Evolutionary conservation across 371 early-diverging fungal species (phyloP).

Genomic region (Actinomucor elegans): DNA sequence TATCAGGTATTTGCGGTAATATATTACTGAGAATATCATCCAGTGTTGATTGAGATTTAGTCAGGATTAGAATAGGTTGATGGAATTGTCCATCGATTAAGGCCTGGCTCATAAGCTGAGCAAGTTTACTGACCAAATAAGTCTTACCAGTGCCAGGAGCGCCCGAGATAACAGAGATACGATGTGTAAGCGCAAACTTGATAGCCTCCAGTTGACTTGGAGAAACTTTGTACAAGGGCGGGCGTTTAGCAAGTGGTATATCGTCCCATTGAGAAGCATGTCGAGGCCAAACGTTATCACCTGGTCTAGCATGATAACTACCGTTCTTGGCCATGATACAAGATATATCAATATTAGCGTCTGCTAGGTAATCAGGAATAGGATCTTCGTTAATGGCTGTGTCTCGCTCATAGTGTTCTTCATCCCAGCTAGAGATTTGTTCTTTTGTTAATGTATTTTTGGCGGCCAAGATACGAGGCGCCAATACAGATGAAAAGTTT

Average conservation of each 20-base stretch:
- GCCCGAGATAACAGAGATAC: conserved; percentile 36
- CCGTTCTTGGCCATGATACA: conserved; percentile 20
- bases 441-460: not conserved
- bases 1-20: conserved; percentile 14
- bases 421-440: conserved; percentile 4
- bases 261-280: conserved; percentile 1
- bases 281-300: conserved; percentile 27
- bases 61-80: conserved; percentile 35
- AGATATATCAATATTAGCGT: conserved; percentile 28
- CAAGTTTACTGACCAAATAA: conserved; percentile 31
- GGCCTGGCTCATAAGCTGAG: conserved; percentile 26
- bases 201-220: conserved; percentile 36
- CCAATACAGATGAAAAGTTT: conserved; percentile 5
- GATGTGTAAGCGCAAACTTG: conserved; percentile 34
- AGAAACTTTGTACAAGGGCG: conserved; percentile 28
- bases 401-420: not conserved
- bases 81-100: conserved; percentile 24
- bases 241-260: conserved; percentile 9
- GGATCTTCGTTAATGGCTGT: conserved; percentile 3
- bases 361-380: conserved; percentile 28
- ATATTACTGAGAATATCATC: conserved; percentile 24
- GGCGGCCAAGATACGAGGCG: conserved; percentile 16
- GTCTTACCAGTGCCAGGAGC: conserved; percentile 47
- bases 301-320: conserved; percentile 7
- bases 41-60: conserved; percentile 26